Conservation (phyloP, 2,329 filamentous ascomycete species). For the Lasiodiplodia hormozganensis region DNA sequence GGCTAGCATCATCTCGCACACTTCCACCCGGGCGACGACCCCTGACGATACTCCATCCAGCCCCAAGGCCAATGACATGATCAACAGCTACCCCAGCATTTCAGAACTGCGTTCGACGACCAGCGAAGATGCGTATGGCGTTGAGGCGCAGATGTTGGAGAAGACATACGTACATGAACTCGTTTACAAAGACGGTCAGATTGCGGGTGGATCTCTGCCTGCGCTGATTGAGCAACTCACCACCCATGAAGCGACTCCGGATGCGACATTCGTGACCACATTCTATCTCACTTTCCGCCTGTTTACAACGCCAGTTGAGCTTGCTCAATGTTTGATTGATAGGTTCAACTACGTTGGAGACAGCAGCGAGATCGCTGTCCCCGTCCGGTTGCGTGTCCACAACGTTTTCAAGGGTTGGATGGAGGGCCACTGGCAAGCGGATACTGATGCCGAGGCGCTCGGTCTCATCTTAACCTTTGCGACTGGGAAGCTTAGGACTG, state of each 20-base stretch:
- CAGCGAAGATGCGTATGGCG: slow-evolving; percentile 79
- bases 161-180: slow-evolving; percentile 92
- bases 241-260: slow-evolving; percentile 89
- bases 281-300: slow-evolving; percentile 97
- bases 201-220: slow-evolving; percentile 89
- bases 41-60: slow-evolving; percentile 68
- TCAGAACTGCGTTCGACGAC: slow-evolving; percentile 67
- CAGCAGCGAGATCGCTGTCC: slow-evolving; percentile 73
- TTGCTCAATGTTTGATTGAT: slow-evolving; percentile 84
- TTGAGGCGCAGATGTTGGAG: slow-evolving; percentile 84
- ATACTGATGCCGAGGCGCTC: slow-evolving; percentile 79
- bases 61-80: slow-evolving; percentile 64
- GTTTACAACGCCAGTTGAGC: slow-evolving; percentile 80
- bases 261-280: slow-evolving; percentile 88
- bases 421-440: slow-evolving; percentile 91
- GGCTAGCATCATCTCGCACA: slow-evolving; percentile 78
- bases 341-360: slow-evolving; percentile 92
- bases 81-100: slow-evolving; percentile 69
- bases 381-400: slow-evolving; percentile 89
- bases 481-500: slow-evolving; percentile 69
- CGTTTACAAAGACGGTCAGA: slow-evolving; percentile 88
- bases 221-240: slow-evolving; percentile 95
- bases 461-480: slow-evolving; percentile 81
- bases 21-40: slow-evolving; percentile 87
- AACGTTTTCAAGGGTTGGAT: slow-evolving; percentile 98